A percentile compares a stretch with the other conserved stretches of the same genome.
Conservation (phyloP, 495 filamentous ascomycete species). For the Lophium mytilinum region DNA sequence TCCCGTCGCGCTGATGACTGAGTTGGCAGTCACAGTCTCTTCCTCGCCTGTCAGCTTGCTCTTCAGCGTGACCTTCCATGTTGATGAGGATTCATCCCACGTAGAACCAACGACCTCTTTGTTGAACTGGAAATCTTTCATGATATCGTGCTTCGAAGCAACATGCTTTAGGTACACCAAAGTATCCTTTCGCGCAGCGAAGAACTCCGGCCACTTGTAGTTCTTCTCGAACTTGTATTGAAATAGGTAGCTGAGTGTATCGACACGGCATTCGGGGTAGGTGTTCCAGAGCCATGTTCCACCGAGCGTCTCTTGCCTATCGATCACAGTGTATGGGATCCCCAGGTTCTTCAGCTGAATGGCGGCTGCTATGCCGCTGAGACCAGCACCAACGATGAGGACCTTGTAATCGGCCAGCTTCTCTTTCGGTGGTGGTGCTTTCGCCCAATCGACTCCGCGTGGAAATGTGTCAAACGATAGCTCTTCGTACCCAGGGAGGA, state of each 20-base stretch:
- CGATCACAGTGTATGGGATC: slow-evolving; percentile 38
- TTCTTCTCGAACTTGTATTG: slow-evolving; percentile 4
- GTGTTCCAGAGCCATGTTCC: slow-evolving; percentile 47
- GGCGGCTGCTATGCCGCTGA: slow-evolving; percentile 36
- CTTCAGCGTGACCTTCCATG: not conserved
- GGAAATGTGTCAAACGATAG: not conserved
- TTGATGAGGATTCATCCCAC: not conserved
- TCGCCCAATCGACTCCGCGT: not conserved
- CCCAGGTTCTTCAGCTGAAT: slow-evolving; percentile 34
- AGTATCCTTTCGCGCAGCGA: not conserved
- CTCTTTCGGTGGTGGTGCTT: not conserved
- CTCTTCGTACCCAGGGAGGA: not conserved
- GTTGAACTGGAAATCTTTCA: slow-evolving; percentile 6
- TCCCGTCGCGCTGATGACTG: not conserved
- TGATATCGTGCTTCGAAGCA: not conserved
- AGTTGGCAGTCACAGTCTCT: not conserved
- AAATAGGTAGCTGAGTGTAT: slow-evolving; percentile 6
- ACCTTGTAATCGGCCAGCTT: slow-evolving; percentile 10
- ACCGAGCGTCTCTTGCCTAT: slow-evolving; percentile 40
- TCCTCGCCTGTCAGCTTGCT: not conserved
- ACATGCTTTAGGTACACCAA: slow-evolving; percentile 2
- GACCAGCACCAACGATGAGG: slow-evolving; percentile 30
- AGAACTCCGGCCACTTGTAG: not conserved
- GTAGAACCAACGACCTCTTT: not conserved
- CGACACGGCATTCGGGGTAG: slow-evolving; percentile 39